Conservation (phyloP, 2,329 filamentous ascomycete genomes). For the Biscogniauxia mediterranea region DNA sequence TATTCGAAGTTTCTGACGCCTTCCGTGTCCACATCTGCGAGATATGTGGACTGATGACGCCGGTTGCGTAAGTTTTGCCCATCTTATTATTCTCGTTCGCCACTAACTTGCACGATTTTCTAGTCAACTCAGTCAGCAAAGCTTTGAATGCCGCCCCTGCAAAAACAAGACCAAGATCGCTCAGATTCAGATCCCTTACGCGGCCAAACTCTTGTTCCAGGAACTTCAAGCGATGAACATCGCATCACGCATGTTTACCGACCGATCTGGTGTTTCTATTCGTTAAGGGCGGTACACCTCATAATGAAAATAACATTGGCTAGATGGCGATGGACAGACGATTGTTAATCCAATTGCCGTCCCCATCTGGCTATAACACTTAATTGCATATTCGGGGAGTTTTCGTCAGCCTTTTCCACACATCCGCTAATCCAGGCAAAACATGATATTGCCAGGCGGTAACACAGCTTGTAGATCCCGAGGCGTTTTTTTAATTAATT, state of each 20-base stretch:
- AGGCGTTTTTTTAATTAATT: background rate
- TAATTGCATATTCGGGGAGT: background rate
- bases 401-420: background rate
- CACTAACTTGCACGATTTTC: constrained; percentile 33
- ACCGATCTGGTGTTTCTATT: constrained; percentile 72
- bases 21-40: constrained; percentile 98
- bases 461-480: background rate
- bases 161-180: constrained; percentile 99
- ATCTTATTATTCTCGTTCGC: constrained; percentile 1
- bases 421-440: background rate
- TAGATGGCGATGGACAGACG: background rate
- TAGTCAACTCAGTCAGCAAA: constrained; percentile 90
- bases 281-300: constrained; percentile 42
- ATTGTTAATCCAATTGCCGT: background rate
- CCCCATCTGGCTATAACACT: background rate
- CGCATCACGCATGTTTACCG: constrained; percentile 94
- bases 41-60: constrained; percentile 98
- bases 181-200: constrained; percentile 96
- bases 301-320: background rate
- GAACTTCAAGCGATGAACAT: constrained; percentile 99
- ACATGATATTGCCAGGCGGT: background rate
- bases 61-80: constrained; percentile 79
- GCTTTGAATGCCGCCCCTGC: constrained; percentile 95
- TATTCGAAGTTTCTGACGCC: constrained; percentile 96
- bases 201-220: constrained; percentile 97